Conservation (phyloP, 2,329 filamentous ascomycete genomes). For the Fusarium falciforme region DNA sequence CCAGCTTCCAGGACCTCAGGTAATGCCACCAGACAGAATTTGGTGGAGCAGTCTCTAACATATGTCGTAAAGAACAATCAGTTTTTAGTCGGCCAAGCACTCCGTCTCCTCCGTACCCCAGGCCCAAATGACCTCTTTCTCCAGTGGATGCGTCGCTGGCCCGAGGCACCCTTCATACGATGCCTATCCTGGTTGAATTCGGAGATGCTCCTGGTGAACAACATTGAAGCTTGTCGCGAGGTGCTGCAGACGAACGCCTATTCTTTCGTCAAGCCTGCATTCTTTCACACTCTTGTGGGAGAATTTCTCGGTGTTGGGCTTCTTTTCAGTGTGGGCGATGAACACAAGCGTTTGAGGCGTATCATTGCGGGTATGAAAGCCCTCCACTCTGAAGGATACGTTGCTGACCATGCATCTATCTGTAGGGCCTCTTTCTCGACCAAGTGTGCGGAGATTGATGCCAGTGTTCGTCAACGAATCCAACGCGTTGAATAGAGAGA, state of each 20-base stretch:
- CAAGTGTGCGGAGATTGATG: slow-evolving; percentile 10
- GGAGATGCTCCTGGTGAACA: slow-evolving; percentile 22
- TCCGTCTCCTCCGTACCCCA: background rate
- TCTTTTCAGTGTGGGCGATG: slow-evolving; percentile 18
- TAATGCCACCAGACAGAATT: background rate
- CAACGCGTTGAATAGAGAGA: background rate
- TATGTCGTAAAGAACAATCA: background rate
- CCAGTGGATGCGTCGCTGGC: slow-evolving; percentile 25
- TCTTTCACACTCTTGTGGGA: slow-evolving; percentile 27
- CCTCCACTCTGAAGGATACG: fast-evolving
- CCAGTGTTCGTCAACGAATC: background rate
- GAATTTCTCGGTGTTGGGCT: slow-evolving; percentile 22
- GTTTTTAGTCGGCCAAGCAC: slow-evolving; percentile 5
- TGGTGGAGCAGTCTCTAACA: background rate
- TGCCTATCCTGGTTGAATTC: slow-evolving; percentile 23
- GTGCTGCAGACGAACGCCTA: slow-evolving; percentile 23
- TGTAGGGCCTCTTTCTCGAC: slow-evolving; percentile 7
- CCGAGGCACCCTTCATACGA: slow-evolving; percentile 16
- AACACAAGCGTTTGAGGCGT: slow-evolving; percentile 25
- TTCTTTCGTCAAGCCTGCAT: slow-evolving; percentile 16
- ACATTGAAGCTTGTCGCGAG: slow-evolving; percentile 17
- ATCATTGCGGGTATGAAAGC: background rate
- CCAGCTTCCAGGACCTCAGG: slow-evolving; percentile 11
- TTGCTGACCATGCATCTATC: background rate
- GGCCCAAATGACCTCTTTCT: slow-evolving; percentile 23